A percentile compares a stretch with the other conserved stretches of the same genome.
These are phyloP conservation scores for Sporopachydermia lactativora DNA, from an alignment of 805 yeast genomes.

Conservation along the genomic window DNA sequence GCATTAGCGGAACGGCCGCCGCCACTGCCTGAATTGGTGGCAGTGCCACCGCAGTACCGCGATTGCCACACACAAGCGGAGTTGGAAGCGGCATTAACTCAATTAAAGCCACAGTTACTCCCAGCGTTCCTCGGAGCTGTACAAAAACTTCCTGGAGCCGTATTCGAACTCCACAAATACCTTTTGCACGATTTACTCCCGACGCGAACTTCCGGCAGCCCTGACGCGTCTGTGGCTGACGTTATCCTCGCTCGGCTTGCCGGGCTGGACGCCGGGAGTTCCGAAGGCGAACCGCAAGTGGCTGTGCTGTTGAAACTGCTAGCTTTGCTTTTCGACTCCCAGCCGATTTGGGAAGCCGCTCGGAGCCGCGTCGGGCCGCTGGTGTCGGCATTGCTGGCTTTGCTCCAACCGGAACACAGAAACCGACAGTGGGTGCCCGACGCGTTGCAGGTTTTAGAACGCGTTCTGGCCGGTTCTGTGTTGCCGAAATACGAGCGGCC, in stretches of 20 bases:
- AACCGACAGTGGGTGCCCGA: constrained; percentile 2
- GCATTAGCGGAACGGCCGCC: no score
- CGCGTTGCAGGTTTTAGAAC: not conserved
- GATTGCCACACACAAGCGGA: no score
- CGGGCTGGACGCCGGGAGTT: not conserved
- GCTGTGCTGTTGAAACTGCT: constrained; percentile 7
- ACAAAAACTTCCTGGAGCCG: not conserved
- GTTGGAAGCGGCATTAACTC: not conserved
- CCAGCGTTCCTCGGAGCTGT: not conserved
- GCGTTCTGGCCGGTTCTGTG: not conserved
- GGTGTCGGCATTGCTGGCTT: constrained; percentile 9
- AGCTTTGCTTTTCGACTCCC: constrained; percentile 13
- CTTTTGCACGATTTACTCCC: not conserved
- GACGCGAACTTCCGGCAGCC: no score
- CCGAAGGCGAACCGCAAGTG: not conserved
- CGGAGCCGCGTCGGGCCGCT: constrained; percentile 7
- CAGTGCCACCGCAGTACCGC: no score
- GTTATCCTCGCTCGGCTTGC: not conserved
- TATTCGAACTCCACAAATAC: not conserved
- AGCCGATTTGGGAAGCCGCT: constrained; percentile 9
- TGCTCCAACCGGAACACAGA: constrained; percentile 7
- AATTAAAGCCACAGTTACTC: not conserved
- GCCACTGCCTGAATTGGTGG: no score
- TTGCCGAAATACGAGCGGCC: not conserved
- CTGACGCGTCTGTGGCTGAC: not conserved